Conservation (phyloP, 2,329 filamentous ascomycete species). For the Monosporascus sp. region DNA sequence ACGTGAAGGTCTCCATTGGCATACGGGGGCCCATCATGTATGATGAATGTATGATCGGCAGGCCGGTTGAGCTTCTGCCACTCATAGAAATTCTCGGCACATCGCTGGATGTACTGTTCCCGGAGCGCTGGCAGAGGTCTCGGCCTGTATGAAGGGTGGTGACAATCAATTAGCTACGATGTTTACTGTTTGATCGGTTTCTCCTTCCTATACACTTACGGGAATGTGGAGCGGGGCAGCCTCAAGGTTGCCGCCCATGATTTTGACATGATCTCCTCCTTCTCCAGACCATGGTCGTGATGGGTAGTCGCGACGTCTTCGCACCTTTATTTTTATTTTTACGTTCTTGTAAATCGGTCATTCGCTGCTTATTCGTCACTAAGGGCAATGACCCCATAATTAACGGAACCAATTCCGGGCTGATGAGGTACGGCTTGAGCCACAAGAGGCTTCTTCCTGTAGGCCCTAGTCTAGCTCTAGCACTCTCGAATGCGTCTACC, state of each 20-base stretch:
- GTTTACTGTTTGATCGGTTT: background rate
- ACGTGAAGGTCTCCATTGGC: conserved; percentile 90
- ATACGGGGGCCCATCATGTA: conserved; percentile 96
- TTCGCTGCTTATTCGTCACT: background rate
- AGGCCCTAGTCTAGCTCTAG: background rate
- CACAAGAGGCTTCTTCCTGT: background rate
- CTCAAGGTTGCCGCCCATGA: conserved; percentile 70
- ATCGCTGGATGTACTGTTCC: conserved; percentile 63
- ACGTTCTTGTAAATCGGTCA: background rate
- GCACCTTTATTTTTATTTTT: conserved; percentile 4
- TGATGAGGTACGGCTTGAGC: background rate
- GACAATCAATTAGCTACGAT: conserved; percentile 13
- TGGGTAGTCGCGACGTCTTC: conserved; percentile 1
- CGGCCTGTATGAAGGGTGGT: conserved; percentile 32
- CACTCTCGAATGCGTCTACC: background rate
- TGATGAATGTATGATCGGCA: conserved; percentile 58
- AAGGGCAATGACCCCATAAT: background rate
- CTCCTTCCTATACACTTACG: conserved; percentile 39
- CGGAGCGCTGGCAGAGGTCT: conserved; percentile 46
- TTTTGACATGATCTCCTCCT: conserved; percentile 38
- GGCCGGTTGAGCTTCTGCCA: conserved; percentile 68
- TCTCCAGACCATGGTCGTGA: conserved; percentile 15
- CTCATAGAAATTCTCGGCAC: conserved; percentile 80
- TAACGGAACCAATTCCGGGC: background rate
- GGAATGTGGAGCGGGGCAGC: conserved; percentile 70